These are phyloP conservation scores for Cyberlindnera sargentensis DNA, from an alignment of 805 yeast genomes.

Conservation along the genomic window DNA sequence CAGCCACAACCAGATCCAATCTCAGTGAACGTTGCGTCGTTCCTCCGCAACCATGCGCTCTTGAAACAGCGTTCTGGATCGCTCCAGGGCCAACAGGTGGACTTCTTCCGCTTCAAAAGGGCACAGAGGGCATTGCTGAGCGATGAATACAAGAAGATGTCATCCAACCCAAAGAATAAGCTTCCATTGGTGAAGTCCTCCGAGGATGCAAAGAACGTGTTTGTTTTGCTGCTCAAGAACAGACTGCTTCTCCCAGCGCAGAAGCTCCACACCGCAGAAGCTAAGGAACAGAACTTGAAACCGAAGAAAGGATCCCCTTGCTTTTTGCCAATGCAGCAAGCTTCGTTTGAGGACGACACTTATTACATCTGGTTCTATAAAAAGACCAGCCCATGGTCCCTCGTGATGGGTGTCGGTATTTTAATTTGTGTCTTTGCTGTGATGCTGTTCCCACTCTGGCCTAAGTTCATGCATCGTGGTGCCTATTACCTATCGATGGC, in stretches of 20 bases:
- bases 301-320: conserved; percentile 63
- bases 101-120: conserved; percentile 84
- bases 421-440: conserved; percentile 61
- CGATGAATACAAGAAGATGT: conserved; percentile 56
- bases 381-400: conserved; percentile 48
- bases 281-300: conserved; percentile 52
- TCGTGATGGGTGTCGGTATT: conserved; percentile 31
- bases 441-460: conserved; percentile 92
- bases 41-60: conserved; percentile 53
- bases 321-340: conserved; percentile 46
- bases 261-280: conserved; percentile 64
- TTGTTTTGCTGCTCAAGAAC: conserved; percentile 61
- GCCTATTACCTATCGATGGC: conserved; percentile 88
- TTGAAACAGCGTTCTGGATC: conserved; percentile 80
- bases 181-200: conserved; percentile 45
- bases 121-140: conserved; percentile 70
- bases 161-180: conserved; percentile 37
- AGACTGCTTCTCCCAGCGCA: conserved; percentile 70
- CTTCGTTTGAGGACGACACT: conserved; percentile 53
- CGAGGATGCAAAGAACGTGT: conserved; percentile 52
- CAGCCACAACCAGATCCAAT: conserved; percentile 35
- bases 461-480: conserved; percentile 76
- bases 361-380: conserved; percentile 83
- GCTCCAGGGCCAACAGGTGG: conserved; percentile 62
- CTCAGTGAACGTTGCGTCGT: conserved; percentile 65